Conservation (phyloP, 1,284 basidiomycete genomes). For the Fistulina hepatica region DNA sequence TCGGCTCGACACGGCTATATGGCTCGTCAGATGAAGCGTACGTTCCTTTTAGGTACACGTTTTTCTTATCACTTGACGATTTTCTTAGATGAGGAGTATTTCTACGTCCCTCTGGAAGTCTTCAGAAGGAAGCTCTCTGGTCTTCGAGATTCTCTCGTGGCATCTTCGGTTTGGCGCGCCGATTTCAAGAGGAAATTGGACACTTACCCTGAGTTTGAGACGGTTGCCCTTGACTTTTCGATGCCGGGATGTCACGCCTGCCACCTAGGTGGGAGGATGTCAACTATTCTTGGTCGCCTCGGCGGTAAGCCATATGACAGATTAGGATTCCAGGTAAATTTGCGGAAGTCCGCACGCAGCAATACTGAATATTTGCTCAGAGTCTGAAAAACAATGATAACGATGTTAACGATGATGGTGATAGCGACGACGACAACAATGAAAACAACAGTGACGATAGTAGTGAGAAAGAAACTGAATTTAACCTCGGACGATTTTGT, state of each 20-base stretch:
- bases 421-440: slow-evolving; percentile 22
- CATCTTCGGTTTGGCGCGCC: slow-evolving; percentile 70
- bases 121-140: slow-evolving; percentile 56
- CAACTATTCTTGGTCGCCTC: slow-evolving; percentile 47
- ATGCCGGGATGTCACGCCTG: slow-evolving; percentile 69
- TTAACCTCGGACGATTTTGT: slow-evolving; percentile 68
- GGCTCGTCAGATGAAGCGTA: slow-evolving; percentile 42
- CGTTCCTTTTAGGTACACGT: slow-evolving; percentile 13
- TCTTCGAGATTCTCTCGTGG: slow-evolving; percentile 59
- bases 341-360: background rate
- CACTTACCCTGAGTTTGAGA: slow-evolving; percentile 51
- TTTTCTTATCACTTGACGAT: slow-evolving; percentile 3
- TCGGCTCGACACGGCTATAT: slow-evolving; percentile 43
- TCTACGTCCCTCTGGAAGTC: slow-evolving; percentile 53
- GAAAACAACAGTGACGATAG: slow-evolving; percentile 23
- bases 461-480: slow-evolving; percentile 23
- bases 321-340: slow-evolving; percentile 45
- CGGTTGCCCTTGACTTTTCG: slow-evolving; percentile 42
- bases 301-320: slow-evolving; percentile 50
- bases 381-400: slow-evolving; percentile 11
- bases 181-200: slow-evolving; percentile 57
- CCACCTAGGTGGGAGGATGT: slow-evolving; percentile 56
- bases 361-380: background rate
- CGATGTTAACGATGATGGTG: slow-evolving; percentile 12
- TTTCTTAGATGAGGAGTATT: slow-evolving; percentile 49